Base-by-base conservation (phyloP, 2,329 filamentous ascomycete species). In the Huntiella abstrusa region DNA sequence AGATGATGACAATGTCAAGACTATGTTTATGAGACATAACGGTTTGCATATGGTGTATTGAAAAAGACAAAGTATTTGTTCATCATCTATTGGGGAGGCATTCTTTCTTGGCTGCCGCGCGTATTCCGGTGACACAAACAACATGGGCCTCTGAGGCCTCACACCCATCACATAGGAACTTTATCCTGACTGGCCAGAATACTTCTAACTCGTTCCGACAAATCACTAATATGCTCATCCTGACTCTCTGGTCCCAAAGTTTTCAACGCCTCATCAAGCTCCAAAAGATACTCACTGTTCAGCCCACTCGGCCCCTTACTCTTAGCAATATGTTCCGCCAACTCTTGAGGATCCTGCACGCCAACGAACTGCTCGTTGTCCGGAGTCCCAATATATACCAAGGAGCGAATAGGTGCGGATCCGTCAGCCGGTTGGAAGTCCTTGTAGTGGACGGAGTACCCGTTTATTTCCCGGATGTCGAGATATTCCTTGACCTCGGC, bases 391-490 rank as follows among this genome's bases (percentile, higher is more conserved):
- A 98, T 96, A 61, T 98, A 98, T 1, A 93, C 84, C 52, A 95
- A 73, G 49, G 71, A 69, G 46, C 58, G 61, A 55, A 75, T 70
- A 15, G 62, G 54, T 3, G 57, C 47, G 11, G 58, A 56, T 19
- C 57, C 57, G 52, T 65, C 60, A 37, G 61, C 58, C 5, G 80
- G 77, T 55, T 87, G 69, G 60, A 96, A 95, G 0, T 81, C 76
- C 22, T 86, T 84, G 61, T 86, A 84, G 62, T 95, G 87, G 53
- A 94, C 92, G 46, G 79, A 83, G 63, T 98, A 98, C 19, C 91
- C 91, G 64, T 96, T 94, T 58, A 96, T 94, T 63, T 98, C 91
- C 40, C 91, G 80, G 53, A 95, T 88, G 61, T 96, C 87, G 41
- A 98, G 82, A 60, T 95, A 95, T 49, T 78, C 72, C 54, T 83